Conservation (phyloP, 768 basidiomycete species). For the Hemileccinum impolitum region DNA sequence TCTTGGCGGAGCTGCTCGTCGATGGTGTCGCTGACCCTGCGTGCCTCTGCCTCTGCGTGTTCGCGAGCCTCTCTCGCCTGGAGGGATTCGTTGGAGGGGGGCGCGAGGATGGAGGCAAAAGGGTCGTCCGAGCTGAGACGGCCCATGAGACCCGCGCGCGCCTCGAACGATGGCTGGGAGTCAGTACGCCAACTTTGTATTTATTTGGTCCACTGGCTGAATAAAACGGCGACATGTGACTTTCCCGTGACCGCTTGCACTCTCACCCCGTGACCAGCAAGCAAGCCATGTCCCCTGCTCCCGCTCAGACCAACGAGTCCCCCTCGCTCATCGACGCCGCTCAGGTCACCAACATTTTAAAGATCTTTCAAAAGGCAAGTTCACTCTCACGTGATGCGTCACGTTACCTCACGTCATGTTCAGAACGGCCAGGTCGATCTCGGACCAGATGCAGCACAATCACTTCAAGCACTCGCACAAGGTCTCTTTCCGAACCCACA, state of each 20-base stretch:
- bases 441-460: slow-evolving; percentile 62
- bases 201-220: slow-evolving; percentile 28
- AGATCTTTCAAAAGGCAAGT: slow-evolving; percentile 57
- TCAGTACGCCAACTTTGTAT: slow-evolving; percentile 27
- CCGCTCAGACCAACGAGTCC: slow-evolving; percentile 8
- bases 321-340: slow-evolving; percentile 40
- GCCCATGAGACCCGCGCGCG: too few relatives aligned
- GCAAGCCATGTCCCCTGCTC: slow-evolving; percentile 4
- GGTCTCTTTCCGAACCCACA: slow-evolving; percentile 35
- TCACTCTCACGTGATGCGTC: slow-evolving; percentile 25
- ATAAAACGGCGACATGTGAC: slow-evolving; percentile 41
- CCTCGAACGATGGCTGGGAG: too few relatives aligned
- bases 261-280: slow-evolving; percentile 42
- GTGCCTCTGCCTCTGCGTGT: slow-evolving; percentile 59
- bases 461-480: slow-evolving; percentile 52
- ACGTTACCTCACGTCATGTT: slow-evolving; percentile 18
- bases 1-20: slow-evolving; percentile 71
- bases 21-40: slow-evolving; percentile 65
- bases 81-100: slow-evolving; percentile 60
- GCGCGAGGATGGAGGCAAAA: slow-evolving; percentile 54
- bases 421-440: slow-evolving; percentile 49
- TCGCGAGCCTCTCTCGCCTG: slow-evolving; percentile 55
- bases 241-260: slow-evolving; percentile 40
- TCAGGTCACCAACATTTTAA: slow-evolving; percentile 59
- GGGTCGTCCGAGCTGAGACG: slow-evolving; percentile 51